Conservation (phyloP, 148 eudicot species). For the Cornus controversa region DNA sequence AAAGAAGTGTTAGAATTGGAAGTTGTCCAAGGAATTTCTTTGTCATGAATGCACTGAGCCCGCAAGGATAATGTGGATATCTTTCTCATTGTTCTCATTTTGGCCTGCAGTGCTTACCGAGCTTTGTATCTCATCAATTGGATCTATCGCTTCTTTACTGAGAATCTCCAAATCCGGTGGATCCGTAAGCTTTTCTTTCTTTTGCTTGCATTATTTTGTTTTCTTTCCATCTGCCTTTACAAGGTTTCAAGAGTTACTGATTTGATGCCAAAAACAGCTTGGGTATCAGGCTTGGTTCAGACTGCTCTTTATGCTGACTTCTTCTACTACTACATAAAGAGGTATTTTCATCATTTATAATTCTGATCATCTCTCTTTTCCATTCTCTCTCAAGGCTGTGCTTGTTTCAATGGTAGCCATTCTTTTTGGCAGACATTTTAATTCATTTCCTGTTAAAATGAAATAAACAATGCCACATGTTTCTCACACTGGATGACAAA, state of each 20-base stretch:
- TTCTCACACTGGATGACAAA: neutral
- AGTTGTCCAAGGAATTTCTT: no score
- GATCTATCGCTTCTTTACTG: slow-evolving; percentile 44
- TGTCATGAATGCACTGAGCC: no score
- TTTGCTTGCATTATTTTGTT: neutral
- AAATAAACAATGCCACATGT: neutral
- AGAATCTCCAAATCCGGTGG: slow-evolving; percentile 46
- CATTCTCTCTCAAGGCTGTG: neutral
- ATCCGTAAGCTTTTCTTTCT: slow-evolving; percentile 33
- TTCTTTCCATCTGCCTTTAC: neutral
- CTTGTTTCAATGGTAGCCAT: neutral
- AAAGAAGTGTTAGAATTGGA: no score
- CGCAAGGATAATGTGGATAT: no score
- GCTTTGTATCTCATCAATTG: slow-evolving; percentile 51
- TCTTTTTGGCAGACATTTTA: neutral
- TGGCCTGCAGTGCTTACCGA: slow-evolving; percentile 46
- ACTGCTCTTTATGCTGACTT: neutral
- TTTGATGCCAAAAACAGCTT: neutral
- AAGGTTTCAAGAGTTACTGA: neutral
- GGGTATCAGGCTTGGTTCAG: neutral
- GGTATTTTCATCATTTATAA: no score
- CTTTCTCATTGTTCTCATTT: no score
- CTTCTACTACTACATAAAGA: neutral
- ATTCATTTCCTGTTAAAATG: neutral
- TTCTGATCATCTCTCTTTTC: neutral